These are phyloP conservation scores for Colletotrichum graminicola DNA, from an alignment of 2,329 filamentous ascomycete genomes.

Conservation along the genomic window DNA sequence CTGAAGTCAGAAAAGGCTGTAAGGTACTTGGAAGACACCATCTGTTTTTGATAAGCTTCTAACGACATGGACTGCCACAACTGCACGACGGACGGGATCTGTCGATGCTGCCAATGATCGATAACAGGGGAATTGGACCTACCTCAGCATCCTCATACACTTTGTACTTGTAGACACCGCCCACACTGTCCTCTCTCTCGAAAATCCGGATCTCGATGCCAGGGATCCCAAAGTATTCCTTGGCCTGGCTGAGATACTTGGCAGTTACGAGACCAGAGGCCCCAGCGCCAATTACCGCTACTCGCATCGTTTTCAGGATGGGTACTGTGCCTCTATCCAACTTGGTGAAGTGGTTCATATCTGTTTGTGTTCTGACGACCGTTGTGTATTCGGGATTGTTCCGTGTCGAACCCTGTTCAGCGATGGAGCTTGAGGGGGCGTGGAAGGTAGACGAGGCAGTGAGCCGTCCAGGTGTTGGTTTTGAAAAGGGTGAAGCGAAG, in stretches of 20 bases:
- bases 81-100: neutral
- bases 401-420: no score
- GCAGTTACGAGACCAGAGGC: slow-evolving; percentile 57
- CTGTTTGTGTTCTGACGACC: neutral
- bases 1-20: slow-evolving; percentile 65
- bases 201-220: slow-evolving; percentile 59
- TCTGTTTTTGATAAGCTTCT: slow-evolving; percentile 43
- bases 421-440: neutral
- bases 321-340: neutral
- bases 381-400: neutral
- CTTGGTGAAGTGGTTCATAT: neutral
- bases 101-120: neutral
- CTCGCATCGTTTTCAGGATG: slow-evolving; percentile 48
- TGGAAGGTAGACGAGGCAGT: no score
- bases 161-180: slow-evolving; percentile 61
- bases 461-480: no score
- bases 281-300: slow-evolving; percentile 59
- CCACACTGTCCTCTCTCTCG: slow-evolving; percentile 57
- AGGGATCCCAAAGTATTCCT: slow-evolving; percentile 52
- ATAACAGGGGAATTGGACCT: slow-evolving; percentile 3
- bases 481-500: neutral
- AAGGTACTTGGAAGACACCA: slow-evolving; percentile 64
- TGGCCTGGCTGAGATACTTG: slow-evolving; percentile 55
- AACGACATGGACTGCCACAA: no score
- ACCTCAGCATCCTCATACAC: slow-evolving; percentile 63